A percentile compares a stretch with the other conserved stretches of the same genome.
Evolutionary conservation across 306 rosid species (phyloP).

Genomic region (Lagenaria siceraria): DNA sequence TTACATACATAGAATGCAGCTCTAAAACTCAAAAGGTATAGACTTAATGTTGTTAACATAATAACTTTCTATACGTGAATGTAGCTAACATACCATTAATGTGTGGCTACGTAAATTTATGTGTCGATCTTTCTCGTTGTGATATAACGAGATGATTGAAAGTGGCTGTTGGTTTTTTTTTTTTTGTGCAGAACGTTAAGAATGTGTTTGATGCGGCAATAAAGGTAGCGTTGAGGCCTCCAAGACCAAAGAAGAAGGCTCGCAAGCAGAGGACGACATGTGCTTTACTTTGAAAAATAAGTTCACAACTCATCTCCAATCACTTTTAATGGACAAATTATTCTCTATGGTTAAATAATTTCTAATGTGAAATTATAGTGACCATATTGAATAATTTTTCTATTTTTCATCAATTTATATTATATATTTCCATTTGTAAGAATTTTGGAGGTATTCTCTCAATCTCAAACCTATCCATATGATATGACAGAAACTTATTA

Average conservation of each 20-base stretch:
- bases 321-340: not conserved
- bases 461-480: not conserved
- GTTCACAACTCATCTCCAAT: not conserved
- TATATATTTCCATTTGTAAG: not conserved
- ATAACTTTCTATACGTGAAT: too few species aligned
- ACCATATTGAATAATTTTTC: not conserved
- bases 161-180: not conserved
- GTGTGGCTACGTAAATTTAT: too few species aligned
- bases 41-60: too few species aligned
- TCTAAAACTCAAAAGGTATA: conserved; percentile 26
- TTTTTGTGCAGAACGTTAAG: conserved; percentile 19
- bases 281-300: conserved; percentile 5
- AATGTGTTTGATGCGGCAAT: conserved; percentile 29
- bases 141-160: too few species aligned
- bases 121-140: too few species aligned
- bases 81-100: too few species aligned
- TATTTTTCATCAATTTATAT: not conserved
- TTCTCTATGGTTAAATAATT: not conserved
- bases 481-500: not conserved
- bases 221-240: conserved; percentile 24
- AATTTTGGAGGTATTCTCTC: not conserved
- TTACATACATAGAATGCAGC: conserved; percentile 24
- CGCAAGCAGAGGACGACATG: conserved; percentile 15
- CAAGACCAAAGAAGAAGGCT: conserved; percentile 15
- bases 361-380: not conserved